Percentiles rank a stretch among this genome's conserved stretches.
Conservation (phyloP, 768 basidiomycete genomes). For the Wakefieldia striispora region DNA sequence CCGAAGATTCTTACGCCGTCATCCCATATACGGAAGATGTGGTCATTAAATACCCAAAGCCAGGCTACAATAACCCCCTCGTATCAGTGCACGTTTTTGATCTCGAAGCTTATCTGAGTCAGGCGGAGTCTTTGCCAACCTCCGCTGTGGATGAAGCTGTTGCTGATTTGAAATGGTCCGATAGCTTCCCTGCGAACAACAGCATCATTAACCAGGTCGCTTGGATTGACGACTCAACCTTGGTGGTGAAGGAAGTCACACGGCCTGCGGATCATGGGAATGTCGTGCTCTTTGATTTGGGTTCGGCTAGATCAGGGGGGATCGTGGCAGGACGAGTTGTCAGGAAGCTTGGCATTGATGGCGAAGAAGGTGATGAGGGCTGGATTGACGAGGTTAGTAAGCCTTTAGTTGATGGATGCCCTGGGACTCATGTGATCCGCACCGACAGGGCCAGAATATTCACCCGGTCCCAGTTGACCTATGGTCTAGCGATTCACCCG, state of each 20-base stretch:
- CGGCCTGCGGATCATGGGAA: constrained; percentile 78
- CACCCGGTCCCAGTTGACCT: constrained; percentile 50
- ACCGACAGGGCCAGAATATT: constrained; percentile 58
- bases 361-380: constrained; percentile 87
- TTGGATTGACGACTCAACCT: constrained; percentile 76
- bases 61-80: constrained; percentile 85
- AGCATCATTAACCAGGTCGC: constrained; percentile 79
- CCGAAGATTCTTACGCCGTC: constrained; percentile 61
- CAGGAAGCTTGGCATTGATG: constrained; percentile 73
- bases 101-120: constrained; percentile 50
- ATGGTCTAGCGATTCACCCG: constrained; percentile 44
- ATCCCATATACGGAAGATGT: constrained; percentile 70
- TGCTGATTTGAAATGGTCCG: constrained; percentile 65
- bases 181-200: constrained; percentile 52
- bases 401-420: constrained; percentile 2
- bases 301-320: constrained; percentile 21
- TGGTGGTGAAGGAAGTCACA: constrained; percentile 86
- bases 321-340: constrained; percentile 55
- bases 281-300: constrained; percentile 73
- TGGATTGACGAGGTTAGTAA: constrained; percentile 86
- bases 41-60: constrained; percentile 83
- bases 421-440: constrained; percentile 12
- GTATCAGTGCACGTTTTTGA: constrained; percentile 85
- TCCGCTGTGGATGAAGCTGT: constrained; percentile 43
- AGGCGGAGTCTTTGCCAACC: constrained; percentile 25